Conservation (phyloP, 768 basidiomycete species). For the Grammothele lineata region DNA sequence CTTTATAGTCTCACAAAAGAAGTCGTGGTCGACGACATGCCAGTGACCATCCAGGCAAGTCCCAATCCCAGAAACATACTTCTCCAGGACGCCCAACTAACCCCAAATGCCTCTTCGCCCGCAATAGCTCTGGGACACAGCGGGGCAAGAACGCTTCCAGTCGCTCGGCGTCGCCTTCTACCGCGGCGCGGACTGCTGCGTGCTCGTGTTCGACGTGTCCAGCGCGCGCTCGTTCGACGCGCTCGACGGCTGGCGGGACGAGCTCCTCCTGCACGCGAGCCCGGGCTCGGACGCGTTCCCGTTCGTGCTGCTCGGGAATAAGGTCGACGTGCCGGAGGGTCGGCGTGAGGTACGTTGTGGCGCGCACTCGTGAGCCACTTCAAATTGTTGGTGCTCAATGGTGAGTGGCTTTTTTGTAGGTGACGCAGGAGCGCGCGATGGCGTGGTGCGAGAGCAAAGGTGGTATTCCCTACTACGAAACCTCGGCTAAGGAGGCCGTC, state of each 20-base stretch:
- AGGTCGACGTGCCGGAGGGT: constrained; percentile 99
- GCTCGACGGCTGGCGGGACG: constrained; percentile 98
- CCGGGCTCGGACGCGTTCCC: constrained; percentile 99
- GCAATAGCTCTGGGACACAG: constrained; percentile 95
- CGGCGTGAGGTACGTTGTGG: constrained; percentile 88
- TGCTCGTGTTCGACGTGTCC: constrained; percentile 99
- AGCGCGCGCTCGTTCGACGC: constrained; percentile 98
- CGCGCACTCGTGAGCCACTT: neutral
- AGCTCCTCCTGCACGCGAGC: constrained; percentile 97
- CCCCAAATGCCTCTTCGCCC: too few species aligned
- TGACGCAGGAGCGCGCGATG: constrained; percentile 99
- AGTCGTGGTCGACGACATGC: constrained; percentile 95
- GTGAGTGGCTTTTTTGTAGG: constrained; percentile 45
- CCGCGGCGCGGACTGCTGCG: constrained; percentile 98
- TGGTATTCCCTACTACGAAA: constrained; percentile 99
- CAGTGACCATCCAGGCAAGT: constrained; percentile 97
- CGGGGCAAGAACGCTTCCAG: constrained; percentile 99
- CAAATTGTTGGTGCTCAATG: too few species aligned
- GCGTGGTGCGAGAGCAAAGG: constrained; percentile 99
- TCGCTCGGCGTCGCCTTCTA: constrained; percentile 99
- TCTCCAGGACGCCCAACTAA: neutral
- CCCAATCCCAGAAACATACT: neutral
- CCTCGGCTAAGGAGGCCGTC: constrained; percentile 99
- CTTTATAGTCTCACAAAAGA: constrained; percentile 87
- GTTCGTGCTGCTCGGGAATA: constrained; percentile 99